Evolutionary conservation across 805 yeast species (phyloP).

Genomic region (Sugiyamaella smithiae): DNA sequence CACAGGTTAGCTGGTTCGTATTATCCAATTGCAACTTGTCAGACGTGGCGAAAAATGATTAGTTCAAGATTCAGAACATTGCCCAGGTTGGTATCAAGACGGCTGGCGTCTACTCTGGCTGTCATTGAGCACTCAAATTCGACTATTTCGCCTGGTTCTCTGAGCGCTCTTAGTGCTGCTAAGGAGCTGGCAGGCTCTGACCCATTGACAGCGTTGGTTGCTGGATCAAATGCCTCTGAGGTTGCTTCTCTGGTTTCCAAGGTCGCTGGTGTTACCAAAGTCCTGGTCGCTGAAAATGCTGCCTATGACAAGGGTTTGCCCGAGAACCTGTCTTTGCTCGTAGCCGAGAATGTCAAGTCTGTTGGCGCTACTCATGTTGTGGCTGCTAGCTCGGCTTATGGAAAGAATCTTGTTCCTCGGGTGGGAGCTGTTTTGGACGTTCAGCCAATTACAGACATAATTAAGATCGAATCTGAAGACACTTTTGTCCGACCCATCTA

Average conservation of each 20-base stretch:
- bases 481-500: constrained; percentile 91
- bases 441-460: constrained; percentile 86
- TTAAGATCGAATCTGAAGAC: constrained; percentile 58
- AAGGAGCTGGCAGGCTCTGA: constrained; percentile 54
- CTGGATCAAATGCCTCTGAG: constrained; percentile 59
- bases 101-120: constrained; percentile 57
- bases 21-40: no score
- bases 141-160: constrained; percentile 60
- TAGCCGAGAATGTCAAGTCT: constrained; percentile 45
- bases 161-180: constrained; percentile 78
- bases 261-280: constrained; percentile 51
- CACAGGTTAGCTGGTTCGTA: no score
- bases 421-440: constrained; percentile 78
- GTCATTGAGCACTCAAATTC: constrained; percentile 62
- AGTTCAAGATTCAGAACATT: constrained; percentile 34
- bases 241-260: constrained; percentile 53
- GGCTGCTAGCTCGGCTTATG: constrained; percentile 80
- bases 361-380: constrained; percentile 65
- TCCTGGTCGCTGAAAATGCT: constrained; percentile 55
- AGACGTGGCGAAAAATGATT: not conserved
- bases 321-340: constrained; percentile 73
- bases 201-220: constrained; percentile 74
- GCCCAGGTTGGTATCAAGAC: constrained; percentile 26
- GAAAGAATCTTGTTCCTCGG: constrained; percentile 84
- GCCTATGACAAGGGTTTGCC: constrained; percentile 68